Evolutionary conservation across 768 basidiomycete genomes (phyloP), one percentile per base, ranked within the genome.

Genomic region (Trametes elegans): DNA sequence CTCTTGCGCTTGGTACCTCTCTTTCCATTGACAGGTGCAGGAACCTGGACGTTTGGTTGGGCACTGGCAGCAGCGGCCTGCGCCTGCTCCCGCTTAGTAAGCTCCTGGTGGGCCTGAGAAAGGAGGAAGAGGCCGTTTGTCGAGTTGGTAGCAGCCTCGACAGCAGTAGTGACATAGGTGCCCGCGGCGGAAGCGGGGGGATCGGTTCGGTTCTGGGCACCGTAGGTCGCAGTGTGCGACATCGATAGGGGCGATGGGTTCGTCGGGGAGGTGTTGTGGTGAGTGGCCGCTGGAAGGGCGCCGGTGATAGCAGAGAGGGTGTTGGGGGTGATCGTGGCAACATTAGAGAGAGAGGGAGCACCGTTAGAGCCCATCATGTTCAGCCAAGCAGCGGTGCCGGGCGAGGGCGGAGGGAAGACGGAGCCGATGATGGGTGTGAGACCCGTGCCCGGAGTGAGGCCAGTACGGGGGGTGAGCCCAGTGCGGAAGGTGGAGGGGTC

Each of bases 71-170:
- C 56, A 48, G 70, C 71, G 18, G 73, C 65, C 66, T 88, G 84
- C 0, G 87, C 85, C 68, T 92, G 89, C 71, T 96, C 93, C n/a
- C 92, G 84, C 74, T 95, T 96, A 32, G 90, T 91, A 56, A 97
- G 83, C 76, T 96, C 94, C 69, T 97, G 94, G 68, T 97, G 94
- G 24, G 94, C 95, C 72, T 98, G 94, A 1, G 86, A 88, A 49
- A 98, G 84, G 43, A 98, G 77, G 74, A 95, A 98, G 41, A 98
- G 82, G 24, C 95, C 94, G 67, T 96, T 97, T 47, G 93, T 88
- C 49, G 93, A 91, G 18, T 83, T 78, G 5, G 90, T 58, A 2
- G 91, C 78, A 8, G 88, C 81, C 36, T 74, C 84, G 43, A 77
- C 77, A 3, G 87, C 73, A 19, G 74, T 73, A 24, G 57, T 51